These are phyloP conservation scores for Hebeloma cylindrosporum DNA, from an alignment of 768 basidiomycete genomes.

Conservation along the genomic window DNA sequence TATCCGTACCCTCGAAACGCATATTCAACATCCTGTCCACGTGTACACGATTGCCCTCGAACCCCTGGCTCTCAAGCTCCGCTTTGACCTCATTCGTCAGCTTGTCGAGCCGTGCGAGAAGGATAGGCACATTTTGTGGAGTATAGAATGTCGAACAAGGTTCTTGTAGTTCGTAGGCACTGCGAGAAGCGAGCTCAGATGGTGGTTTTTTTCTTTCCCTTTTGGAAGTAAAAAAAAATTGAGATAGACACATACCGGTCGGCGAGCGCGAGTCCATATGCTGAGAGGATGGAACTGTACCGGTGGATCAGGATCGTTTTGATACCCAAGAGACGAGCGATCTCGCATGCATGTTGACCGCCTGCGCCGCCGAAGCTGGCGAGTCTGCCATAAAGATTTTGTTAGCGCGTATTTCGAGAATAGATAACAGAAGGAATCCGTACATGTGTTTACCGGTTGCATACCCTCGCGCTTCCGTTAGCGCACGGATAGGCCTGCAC, in stretches of 20 bases:
- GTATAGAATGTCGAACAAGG: slow-evolving; percentile 83
- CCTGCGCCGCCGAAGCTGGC: slow-evolving; percentile 90
- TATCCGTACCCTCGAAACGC: slow-evolving; percentile 94
- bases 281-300: slow-evolving; percentile 90
- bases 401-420: neutral
- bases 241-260: slow-evolving; percentile 47
- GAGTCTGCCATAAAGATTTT: slow-evolving; percentile 45
- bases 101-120: slow-evolving; percentile 68
- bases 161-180: slow-evolving; percentile 86
- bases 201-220: too few species aligned
- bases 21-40: slow-evolving; percentile 87
- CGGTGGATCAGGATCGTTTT: slow-evolving; percentile 86
- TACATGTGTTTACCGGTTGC: slow-evolving; percentile 75
- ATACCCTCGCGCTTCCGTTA: slow-evolving; percentile 89
- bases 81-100: slow-evolving; percentile 59
- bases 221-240: neutral
- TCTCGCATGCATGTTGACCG: slow-evolving; percentile 92
- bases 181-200: slow-evolving; percentile 23
- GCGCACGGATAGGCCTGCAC: slow-evolving; percentile 87
- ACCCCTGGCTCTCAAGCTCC: slow-evolving; percentile 81
- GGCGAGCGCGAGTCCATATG: slow-evolving; percentile 91
- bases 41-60: slow-evolving; percentile 66
- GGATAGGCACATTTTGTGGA: slow-evolving; percentile 48
- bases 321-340: slow-evolving; percentile 83
- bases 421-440: slow-evolving; percentile 10